Conservation (phyloP, 768 basidiomycete species). For the Fistulinella prunicolor region DNA sequence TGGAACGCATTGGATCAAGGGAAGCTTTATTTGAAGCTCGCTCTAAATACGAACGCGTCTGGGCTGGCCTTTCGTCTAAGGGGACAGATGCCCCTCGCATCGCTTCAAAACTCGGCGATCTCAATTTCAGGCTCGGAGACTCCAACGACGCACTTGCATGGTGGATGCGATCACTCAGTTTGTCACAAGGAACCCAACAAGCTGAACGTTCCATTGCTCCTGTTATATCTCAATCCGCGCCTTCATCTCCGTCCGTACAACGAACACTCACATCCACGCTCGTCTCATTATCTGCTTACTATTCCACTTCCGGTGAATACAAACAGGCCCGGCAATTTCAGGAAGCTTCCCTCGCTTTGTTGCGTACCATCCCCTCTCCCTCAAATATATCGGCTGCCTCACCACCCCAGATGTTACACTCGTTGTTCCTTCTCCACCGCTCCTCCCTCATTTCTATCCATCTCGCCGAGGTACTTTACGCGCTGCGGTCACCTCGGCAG, state of each 20-base stretch:
- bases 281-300: slow-evolving; percentile 69
- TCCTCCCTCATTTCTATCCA: slow-evolving; percentile 72
- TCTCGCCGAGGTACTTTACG: slow-evolving; percentile 68
- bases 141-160: slow-evolving; percentile 54
- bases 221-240: slow-evolving; percentile 37
- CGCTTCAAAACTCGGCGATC: slow-evolving; percentile 66
- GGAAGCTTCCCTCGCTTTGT: slow-evolving; percentile 50
- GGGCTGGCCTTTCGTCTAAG: slow-evolving; percentile 41
- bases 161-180: slow-evolving; percentile 61
- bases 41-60: slow-evolving; percentile 55
- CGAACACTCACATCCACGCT: slow-evolving; percentile 58
- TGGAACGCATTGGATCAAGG: slow-evolving; percentile 59
- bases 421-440: slow-evolving; percentile 65
- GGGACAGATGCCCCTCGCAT: slow-evolving; percentile 49
- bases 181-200: slow-evolving; percentile 37
- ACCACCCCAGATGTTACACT: slow-evolving; percentile 60
- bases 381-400: slow-evolving; percentile 42
- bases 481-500: slow-evolving; percentile 38
- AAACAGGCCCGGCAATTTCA: slow-evolving; percentile 54
- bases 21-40: slow-evolving; percentile 53
- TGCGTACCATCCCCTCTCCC: slow-evolving; percentile 53
- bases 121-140: slow-evolving; percentile 55
- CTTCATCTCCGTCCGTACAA: slow-evolving; percentile 61
- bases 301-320: slow-evolving; percentile 57
- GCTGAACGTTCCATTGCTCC: slow-evolving; percentile 19